Conservation (phyloP, 176 grass and related monocot genomes). For the Urochloa ruziziensis region DNA sequence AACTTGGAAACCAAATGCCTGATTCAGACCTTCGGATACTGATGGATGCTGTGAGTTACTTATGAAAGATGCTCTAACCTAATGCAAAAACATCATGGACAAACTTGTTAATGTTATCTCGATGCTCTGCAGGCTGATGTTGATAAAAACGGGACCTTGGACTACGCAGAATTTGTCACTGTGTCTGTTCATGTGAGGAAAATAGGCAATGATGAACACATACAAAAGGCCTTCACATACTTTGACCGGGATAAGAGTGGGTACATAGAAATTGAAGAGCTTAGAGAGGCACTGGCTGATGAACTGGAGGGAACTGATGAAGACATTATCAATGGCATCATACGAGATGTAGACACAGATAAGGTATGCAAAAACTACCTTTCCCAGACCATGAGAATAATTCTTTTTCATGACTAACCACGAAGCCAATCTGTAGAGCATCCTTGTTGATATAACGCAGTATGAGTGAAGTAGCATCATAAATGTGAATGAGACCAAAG, state of each 20-base stretch:
- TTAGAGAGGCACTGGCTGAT: constrained; percentile 59
- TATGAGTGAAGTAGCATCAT: neutral
- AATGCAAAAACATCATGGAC: neutral
- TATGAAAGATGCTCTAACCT: neutral
- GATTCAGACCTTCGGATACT: constrained; percentile 69
- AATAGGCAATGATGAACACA: constrained; percentile 77
- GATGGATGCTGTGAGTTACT: constrained; percentile 82
- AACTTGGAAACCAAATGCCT: constrained; percentile 72
- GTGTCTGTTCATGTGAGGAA: constrained; percentile 84
- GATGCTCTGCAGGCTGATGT: constrained; percentile 66
- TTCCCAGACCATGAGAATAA: neutral
- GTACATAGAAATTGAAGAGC: constrained; percentile 93
- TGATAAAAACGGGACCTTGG: constrained; percentile 70
- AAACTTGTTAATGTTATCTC: constrained; percentile 14
- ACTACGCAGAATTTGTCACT: constrained; percentile 83
- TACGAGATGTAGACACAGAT: constrained; percentile 77
- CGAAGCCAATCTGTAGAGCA: neutral
- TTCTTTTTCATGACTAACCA: neutral
- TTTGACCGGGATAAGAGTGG: constrained; percentile 77
- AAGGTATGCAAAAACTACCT: constrained; percentile 55
- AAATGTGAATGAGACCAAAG: neutral
- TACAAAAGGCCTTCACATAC: constrained; percentile 77
- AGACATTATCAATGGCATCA: constrained; percentile 73
- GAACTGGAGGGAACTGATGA: constrained; percentile 67
- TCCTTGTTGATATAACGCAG: neutral